phyloP scores from a whole-genome alignment of 208 protist species.

The Borovskyia barvae region DNA sequence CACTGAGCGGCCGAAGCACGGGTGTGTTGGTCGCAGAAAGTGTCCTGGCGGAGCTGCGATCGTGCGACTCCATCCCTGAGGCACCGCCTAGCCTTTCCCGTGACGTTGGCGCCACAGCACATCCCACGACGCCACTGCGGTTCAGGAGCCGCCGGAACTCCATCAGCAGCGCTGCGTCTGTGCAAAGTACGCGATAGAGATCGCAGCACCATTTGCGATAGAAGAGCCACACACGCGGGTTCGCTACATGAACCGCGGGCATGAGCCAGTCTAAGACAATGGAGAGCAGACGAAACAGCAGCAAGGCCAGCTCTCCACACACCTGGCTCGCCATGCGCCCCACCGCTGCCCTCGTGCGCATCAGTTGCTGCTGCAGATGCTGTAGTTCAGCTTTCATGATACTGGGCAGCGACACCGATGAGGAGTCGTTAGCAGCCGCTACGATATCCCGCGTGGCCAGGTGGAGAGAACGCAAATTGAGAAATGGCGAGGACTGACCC shows the following conservation, averaged over 20 bases:
- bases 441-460: constrained; percentile 19
- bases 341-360: constrained; percentile 6
- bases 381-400: constrained; percentile 25
- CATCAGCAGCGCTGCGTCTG: constrained; percentile 54
- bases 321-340: constrained; percentile 48
- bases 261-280: constrained; percentile 75
- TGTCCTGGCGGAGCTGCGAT: neutral
- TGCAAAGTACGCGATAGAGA: constrained; percentile 67
- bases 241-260: constrained; percentile 62
- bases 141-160: constrained; percentile 51
- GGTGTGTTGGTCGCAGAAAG: neutral
- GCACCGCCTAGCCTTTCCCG: neutral
- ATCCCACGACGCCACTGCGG: constrained; percentile 18
- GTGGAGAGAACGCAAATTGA: constrained; percentile 2
- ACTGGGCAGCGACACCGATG: constrained; percentile 23
- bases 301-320: constrained; percentile 64
- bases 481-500: neutral
- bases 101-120: neutral
- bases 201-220: constrained; percentile 87
- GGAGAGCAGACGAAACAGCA: constrained; percentile 76
- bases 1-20: neutral
- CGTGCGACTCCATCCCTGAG: neutral
- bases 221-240: constrained; percentile 56
- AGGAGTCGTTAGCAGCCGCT: constrained; percentile 21
- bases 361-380: constrained; percentile 18